Percentiles rank a stretch among this genome's conserved stretches.
Conservation (phyloP, 495 filamentous ascomycete species). For the Articulospora tetracladia region DNA sequence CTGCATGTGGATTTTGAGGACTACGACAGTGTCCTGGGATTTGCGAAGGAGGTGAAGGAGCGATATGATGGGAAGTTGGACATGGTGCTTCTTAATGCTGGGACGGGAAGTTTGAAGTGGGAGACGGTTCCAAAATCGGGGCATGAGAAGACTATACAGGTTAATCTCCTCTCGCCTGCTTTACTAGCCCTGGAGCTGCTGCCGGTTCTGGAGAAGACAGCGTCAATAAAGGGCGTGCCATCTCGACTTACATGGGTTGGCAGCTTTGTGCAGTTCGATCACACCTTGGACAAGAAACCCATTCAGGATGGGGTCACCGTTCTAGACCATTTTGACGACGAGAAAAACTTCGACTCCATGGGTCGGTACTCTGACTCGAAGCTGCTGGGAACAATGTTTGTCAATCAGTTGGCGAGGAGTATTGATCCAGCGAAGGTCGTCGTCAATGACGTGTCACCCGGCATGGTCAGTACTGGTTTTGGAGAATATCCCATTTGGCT, state of each 20-base stretch:
- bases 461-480: constrained; percentile 22
- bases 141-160: constrained; percentile 30
- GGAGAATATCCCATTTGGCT: constrained; percentile 17
- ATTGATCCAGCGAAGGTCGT: constrained; percentile 24
- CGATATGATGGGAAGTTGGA: constrained; percentile 23
- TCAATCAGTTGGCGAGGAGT: constrained; percentile 27
- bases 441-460: constrained; percentile 28
- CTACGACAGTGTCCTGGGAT: constrained; percentile 26
- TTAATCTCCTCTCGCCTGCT: constrained; percentile 34
- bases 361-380: constrained; percentile 30
- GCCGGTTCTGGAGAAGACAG: constrained; percentile 28
- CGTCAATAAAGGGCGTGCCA: constrained; percentile 19
- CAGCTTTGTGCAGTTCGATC: constrained; percentile 25
- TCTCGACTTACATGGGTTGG: constrained; percentile 32
- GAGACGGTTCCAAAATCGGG: constrained; percentile 23
- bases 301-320: constrained; percentile 17
- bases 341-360: constrained; percentile 15
- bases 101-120: constrained; percentile 22
- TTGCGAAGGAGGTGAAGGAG: constrained; percentile 21
- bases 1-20: constrained; percentile 25
- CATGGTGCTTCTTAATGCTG: constrained; percentile 34
- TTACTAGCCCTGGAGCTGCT: constrained; percentile 31
- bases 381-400: constrained; percentile 29
- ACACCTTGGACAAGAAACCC: constrained; percentile 15
- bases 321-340: constrained; percentile 27